phyloP scores from a whole-genome alignment of 1,139 yeast species.

The Taphrina deformans region DNA sequence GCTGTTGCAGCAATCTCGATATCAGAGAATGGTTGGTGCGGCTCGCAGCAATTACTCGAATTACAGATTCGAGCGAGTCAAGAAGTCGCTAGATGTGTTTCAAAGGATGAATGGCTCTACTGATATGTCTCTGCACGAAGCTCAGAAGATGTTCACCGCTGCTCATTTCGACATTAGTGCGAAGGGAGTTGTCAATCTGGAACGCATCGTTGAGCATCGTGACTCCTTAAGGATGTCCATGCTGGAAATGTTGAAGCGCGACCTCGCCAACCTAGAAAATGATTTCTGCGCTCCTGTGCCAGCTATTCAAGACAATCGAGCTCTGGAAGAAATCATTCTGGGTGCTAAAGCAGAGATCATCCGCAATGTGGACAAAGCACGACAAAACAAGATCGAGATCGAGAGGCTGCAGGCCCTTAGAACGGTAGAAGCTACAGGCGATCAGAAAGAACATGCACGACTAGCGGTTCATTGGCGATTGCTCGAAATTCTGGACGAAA shows the following conservation, averaged over 20 bases:
- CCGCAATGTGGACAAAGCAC: background rate
- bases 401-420: background rate
- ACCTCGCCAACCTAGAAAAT: background rate
- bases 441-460: background rate
- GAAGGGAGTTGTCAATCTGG: background rate
- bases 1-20: background rate
- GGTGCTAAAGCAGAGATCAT: background rate
- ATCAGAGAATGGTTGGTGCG: background rate
- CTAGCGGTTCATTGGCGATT: background rate
- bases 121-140: background rate
- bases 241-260: conserved; percentile 1
- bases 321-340: background rate
- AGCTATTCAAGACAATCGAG: background rate
- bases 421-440: background rate
- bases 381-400: background rate
- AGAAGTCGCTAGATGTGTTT: background rate
- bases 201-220: conserved; percentile 1
- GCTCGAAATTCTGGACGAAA: background rate
- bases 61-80: background rate
- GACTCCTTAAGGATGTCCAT: background rate
- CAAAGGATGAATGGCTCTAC: background rate
- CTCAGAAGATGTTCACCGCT: conserved; percentile 7
- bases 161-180: background rate
- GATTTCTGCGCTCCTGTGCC: background rate
- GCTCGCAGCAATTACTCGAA: background rate